These are phyloP conservation scores for Ascochyta lentis DNA, from an alignment of 2,329 filamentous ascomycete genomes.

Conservation along the genomic window DNA sequence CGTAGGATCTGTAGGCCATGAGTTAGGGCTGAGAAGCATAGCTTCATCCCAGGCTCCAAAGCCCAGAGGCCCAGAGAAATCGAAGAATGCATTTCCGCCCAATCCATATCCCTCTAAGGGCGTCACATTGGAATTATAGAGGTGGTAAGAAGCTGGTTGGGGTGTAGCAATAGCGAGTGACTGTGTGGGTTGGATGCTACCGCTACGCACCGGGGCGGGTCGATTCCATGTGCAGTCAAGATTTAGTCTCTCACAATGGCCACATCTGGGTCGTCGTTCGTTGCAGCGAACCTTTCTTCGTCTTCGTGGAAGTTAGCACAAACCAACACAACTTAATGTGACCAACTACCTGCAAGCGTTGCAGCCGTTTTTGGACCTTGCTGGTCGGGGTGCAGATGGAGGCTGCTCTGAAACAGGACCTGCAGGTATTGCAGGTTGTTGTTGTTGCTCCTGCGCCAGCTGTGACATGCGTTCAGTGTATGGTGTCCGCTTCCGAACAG, in stretches of 20 bases:
- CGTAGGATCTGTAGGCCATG: conserved; percentile 36
- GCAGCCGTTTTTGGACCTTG: conserved; percentile 42
- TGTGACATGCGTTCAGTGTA: conserved; percentile 30
- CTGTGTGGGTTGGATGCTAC: conserved; percentile 25
- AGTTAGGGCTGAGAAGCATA: conserved; percentile 41
- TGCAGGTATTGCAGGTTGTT: conserved; percentile 22
- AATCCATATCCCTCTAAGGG: conserved; percentile 29
- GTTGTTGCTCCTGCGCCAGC: conserved; percentile 20
- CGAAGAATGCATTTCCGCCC: conserved; percentile 31
- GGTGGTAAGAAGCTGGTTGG: conserved; percentile 18
- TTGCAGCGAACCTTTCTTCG: conserved; percentile 64
- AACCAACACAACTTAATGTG: background rate
- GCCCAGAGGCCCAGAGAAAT: conserved; percentile 37
- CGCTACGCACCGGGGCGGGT: conserved; percentile 22
- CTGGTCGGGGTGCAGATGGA: conserved; percentile 29
- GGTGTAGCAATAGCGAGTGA: conserved; percentile 25
- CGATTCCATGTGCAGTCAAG: conserved; percentile 61
- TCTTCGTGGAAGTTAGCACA: conserved; percentile 36
- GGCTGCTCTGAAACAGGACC: conserved; percentile 15
- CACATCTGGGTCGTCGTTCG: conserved; percentile 60
- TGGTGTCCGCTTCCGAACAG: background rate
- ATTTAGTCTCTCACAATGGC: conserved; percentile 61
- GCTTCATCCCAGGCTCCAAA: conserved; percentile 42
- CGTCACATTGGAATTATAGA: conserved; percentile 20
- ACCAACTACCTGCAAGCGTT: conserved; percentile 37